Evolutionary conservation across 2,329 filamentous ascomycete species (phyloP).

Genomic region (Colletotrichum spaethianum): DNA sequence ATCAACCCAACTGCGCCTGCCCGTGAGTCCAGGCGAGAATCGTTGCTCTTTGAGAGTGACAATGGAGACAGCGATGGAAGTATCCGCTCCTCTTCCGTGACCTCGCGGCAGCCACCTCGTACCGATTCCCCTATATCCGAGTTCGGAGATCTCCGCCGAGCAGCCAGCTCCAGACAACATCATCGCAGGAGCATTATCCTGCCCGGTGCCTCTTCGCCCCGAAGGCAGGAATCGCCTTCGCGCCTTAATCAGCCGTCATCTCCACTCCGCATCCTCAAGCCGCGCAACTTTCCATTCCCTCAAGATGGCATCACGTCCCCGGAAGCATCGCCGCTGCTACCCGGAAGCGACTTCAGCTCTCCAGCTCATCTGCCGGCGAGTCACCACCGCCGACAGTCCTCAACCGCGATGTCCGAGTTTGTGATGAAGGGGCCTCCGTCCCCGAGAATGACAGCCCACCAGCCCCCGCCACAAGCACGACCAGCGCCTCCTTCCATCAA

Average conservation of each 20-base stretch:
- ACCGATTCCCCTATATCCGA: constrained; percentile 95
- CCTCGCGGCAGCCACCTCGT: constrained; percentile 76
- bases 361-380: constrained; percentile 72
- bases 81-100: constrained; percentile 82
- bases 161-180: constrained; percentile 84
- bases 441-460: constrained; percentile 83
- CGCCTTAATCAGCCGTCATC: constrained; percentile 83
- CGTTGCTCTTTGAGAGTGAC: constrained; percentile 87
- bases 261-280: constrained; percentile 87
- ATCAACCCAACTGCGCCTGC: constrained; percentile 70
- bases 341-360: constrained; percentile 85
- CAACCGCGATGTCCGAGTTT: constrained; percentile 83
- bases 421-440: constrained; percentile 81
- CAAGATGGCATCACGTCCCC: constrained; percentile 83
- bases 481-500: constrained; percentile 97
- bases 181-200: constrained; percentile 91
- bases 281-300: constrained; percentile 72
- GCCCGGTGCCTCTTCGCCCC: constrained; percentile 82
- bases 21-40: constrained; percentile 79
- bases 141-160: constrained; percentile 80
- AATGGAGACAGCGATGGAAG: constrained; percentile 90
- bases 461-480: constrained; percentile 86
- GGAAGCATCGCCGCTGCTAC: constrained; percentile 89
- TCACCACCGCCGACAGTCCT: constrained; percentile 92
- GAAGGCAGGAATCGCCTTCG: constrained; percentile 90